Evolutionary conservation across 139 green algal species (phyloP), one percentile per base, ranked within the genome.

Genomic region (Ulvella scutata): DNA sequence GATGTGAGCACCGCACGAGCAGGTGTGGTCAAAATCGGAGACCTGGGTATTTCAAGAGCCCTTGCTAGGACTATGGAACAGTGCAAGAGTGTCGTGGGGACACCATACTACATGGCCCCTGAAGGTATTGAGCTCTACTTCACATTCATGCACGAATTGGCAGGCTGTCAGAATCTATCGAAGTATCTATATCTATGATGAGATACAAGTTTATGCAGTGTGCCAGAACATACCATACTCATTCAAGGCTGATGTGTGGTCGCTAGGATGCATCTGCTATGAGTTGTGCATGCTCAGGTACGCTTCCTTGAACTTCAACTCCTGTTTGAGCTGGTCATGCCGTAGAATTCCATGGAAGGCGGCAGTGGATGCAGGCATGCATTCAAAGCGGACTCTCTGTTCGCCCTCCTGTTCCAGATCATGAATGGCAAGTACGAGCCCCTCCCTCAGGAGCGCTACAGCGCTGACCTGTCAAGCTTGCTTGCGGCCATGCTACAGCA

Each of bases 191-290:
- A n/a, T n/a, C n/a, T n/a, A n/a, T n/a, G n/a, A n/a, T n/a, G n/a
- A n/a, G n/a, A n/a, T n/a, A n/a, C n/a, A n/a, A n/a, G n/a, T n/a
- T n/a, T n/a, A n/a, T n/a, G n/a, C n/a, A n/a, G n/a, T 88, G 20
- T 88, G 86, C 84, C 86, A 78, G 43, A 85, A 79, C 40, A 79
- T 87, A 77, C 81, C 84, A 0, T 94, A 93, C 77, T 87, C 81
- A 23, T 84, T 79, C 76, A 91, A 90, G 78, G 83, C 76, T 2
- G 91, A 96, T 79, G 87, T 96, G 21, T 96, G 91, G 91, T 86
- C 88, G 0, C 72, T 92, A 10, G 91, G 91, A 21, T 94, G 89
- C 67, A 82, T 96, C 26, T 84, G 94, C 73, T 94, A 96, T 75
- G 89, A 96, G 80, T 77, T 96, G 4, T 88, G 82, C 75, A 85